Conservation (phyloP, 768 basidiomycete species). For the Dacryopinax spathularia region DNA sequence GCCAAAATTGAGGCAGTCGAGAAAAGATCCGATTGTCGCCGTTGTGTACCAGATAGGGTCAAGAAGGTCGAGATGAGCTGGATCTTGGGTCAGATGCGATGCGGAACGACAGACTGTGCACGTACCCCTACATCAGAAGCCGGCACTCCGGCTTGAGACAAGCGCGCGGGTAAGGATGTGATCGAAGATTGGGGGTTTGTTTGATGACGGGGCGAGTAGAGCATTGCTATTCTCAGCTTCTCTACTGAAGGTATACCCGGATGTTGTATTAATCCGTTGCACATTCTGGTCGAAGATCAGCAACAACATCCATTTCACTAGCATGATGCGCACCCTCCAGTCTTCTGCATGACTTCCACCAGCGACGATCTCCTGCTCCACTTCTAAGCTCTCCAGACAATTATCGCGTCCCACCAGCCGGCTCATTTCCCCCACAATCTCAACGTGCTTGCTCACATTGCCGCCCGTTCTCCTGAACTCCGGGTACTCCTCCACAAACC, state of each 20-base stretch:
- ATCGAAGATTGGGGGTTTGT: slow-evolving; percentile 5
- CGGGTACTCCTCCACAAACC: slow-evolving; percentile 93
- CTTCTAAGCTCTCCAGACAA: slow-evolving; percentile 77
- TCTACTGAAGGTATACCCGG: slow-evolving; percentile 54
- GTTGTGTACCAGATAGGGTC: slow-evolving; percentile 87
- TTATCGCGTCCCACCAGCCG: slow-evolving; percentile 75
- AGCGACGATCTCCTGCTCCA: slow-evolving; percentile 91
- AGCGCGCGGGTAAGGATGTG: background rate
- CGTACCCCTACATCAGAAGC: slow-evolving; percentile 60
- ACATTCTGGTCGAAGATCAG: too few relatives aligned
- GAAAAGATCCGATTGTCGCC: slow-evolving; percentile 93
- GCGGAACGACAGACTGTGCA: background rate
- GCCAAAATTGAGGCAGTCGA: slow-evolving; percentile 89
- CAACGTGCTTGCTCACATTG: slow-evolving; percentile 97
- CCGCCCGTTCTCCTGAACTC: slow-evolving; percentile 93
- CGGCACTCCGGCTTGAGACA: slow-evolving; percentile 35
- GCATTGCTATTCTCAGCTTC: slow-evolving; percentile 78
- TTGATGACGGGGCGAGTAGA: slow-evolving; percentile 90
- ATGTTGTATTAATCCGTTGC: slow-evolving; percentile 59
- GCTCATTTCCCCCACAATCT: slow-evolving; percentile 89
- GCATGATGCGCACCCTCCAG: slow-evolving; percentile 47
- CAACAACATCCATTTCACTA: background rate
- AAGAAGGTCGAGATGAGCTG: slow-evolving; percentile 87
- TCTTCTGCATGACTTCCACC: slow-evolving; percentile 69
- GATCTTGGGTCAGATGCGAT: background rate